phyloP scores from a whole-genome alignment of 2,329 filamentous ascomycete genomes.

The Fusarium palustre region DNA sequence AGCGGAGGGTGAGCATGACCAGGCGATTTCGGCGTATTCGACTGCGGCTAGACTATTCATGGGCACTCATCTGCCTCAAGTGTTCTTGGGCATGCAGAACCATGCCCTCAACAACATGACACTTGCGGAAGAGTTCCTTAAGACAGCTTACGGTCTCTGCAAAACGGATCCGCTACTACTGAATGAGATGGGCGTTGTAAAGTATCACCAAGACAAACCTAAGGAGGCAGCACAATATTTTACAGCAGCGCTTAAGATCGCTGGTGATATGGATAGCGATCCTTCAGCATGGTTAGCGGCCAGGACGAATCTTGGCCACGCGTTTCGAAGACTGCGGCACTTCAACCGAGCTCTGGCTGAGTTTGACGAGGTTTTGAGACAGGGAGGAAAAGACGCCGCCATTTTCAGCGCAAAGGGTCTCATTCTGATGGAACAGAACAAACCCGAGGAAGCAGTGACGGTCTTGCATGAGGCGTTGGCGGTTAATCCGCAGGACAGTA shows the following conservation, averaged over 20 bases:
- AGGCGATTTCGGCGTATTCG: slow-evolving; percentile 97
- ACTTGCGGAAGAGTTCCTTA: slow-evolving; percentile 92
- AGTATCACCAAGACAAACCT: slow-evolving; percentile 88
- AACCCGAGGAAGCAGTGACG: slow-evolving; percentile 80
- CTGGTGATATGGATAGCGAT: slow-evolving; percentile 84
- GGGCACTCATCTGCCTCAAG: slow-evolving; percentile 93
- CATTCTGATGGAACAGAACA: slow-evolving; percentile 81
- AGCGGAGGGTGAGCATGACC: slow-evolving; percentile 96
- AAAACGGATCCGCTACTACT: slow-evolving; percentile 88
- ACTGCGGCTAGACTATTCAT: slow-evolving; percentile 95
- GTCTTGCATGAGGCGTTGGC: slow-evolving; percentile 87
- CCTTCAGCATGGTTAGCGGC: slow-evolving; percentile 85
- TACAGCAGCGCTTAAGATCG: slow-evolving; percentile 78
- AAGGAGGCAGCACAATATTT: slow-evolving; percentile 83
- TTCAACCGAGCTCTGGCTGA: slow-evolving; percentile 79
- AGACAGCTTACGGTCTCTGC: slow-evolving; percentile 86
- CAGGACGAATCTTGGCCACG: slow-evolving; percentile 89
- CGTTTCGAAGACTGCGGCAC: slow-evolving; percentile 77
- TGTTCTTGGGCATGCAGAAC: slow-evolving; percentile 99
- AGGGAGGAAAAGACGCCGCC: slow-evolving; percentile 81
- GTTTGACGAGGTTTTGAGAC: slow-evolving; percentile 88
- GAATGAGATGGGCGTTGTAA: slow-evolving; percentile 96
- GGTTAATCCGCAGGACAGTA: slow-evolving; percentile 81
- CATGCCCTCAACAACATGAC: slow-evolving; percentile 95
- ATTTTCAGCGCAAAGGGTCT: slow-evolving; percentile 87